Conservation (phyloP, 192 early-diverging fungal genomes). For the Umbelopsis isabellina region DNA sequence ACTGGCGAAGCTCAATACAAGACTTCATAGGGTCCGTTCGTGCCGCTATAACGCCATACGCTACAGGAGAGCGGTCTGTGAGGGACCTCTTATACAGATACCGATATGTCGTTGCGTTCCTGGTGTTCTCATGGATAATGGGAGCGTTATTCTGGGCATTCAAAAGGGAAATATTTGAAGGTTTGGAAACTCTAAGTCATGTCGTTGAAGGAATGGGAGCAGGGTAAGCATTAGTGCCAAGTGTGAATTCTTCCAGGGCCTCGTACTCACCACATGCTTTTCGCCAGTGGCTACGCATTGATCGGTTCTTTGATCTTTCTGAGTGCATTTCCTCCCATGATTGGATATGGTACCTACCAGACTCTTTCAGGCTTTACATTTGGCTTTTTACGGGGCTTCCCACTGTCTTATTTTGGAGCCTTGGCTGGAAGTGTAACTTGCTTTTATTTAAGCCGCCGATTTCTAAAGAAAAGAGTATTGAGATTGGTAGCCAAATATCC, state of each 20-base stretch:
- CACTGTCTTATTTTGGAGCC: conserved; percentile 62
- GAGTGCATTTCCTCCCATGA: conserved; percentile 69
- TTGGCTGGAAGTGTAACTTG: conserved; percentile 55
- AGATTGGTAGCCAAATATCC: conserved; percentile 48
- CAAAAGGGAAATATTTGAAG: conserved; percentile 43
- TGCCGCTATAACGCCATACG: conserved; percentile 6
- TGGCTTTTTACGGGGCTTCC: conserved; percentile 61
- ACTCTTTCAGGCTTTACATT: conserved; percentile 70
- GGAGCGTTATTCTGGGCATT: conserved; percentile 36
- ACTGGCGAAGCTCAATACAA: background rate
- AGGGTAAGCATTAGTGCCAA: conserved; percentile 30
- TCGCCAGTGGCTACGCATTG: conserved; percentile 46
- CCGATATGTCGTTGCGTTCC: conserved; percentile 26
- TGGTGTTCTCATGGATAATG: conserved; percentile 34
- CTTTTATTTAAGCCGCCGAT: conserved; percentile 54
- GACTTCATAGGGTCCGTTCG: conserved; percentile 2
- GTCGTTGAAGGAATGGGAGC: conserved; percentile 44
- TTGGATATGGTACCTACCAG: conserved; percentile 68
- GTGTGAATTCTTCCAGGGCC: background rate
- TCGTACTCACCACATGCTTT: background rate
- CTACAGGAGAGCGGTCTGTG: background rate
- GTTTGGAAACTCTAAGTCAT: conserved; percentile 41
- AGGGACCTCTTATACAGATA: conserved; percentile 7
- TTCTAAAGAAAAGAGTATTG: conserved; percentile 48
- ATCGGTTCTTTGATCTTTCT: conserved; percentile 56